Evolutionary conservation across 495 filamentous ascomycete species (phyloP), one percentile per base, ranked within the genome.

Genomic region (Barbatosphaeria neglecta): DNA sequence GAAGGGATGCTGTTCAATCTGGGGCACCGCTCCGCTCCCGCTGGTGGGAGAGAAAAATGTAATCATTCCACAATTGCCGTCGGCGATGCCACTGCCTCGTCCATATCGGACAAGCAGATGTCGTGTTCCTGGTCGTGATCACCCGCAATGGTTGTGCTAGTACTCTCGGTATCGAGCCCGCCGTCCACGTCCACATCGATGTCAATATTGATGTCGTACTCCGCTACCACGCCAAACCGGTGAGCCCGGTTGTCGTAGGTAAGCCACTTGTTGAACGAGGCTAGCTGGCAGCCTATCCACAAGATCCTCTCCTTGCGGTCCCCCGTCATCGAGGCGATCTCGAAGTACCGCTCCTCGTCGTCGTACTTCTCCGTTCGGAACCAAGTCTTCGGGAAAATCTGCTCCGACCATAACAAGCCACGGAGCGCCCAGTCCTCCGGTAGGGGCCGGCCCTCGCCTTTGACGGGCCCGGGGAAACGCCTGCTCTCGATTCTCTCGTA

Each of bases 341-440:
- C 90, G 17, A 85, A 70, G 28, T 77, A 74, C 18, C 86, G 77
- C 47, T 87, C 83, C 18, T 92, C 85, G 28, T 92, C 84, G 44
- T 89, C 87, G 6, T 82, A 73, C 50, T 75, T 75, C 13, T 80
- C 75, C 43, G 76, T 73, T 3, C 70, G 59, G 55, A 95, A 95
- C 72, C 82, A 95, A 2, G 66, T 59, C 0, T 66, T 50, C 0
- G 86, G 86, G 45, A 81, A 92, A 47, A 88, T 86, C 9, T 64
- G 57, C 37, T 79, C 72, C 4, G 75, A 76, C 79, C 83, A 95
- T 3, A 81, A 56, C 17, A 90, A 74, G 0, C 90, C 92, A 5
- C 83, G 76, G 45, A 94, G 78, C 0, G 81, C 68, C 49, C 80
- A 95, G 51, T 98, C 92, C 50, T 96, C 92, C 0, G 87, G 81